Conservation (phyloP, 176 grass and related monocot species). For the Luzula sylvatica region DNA sequence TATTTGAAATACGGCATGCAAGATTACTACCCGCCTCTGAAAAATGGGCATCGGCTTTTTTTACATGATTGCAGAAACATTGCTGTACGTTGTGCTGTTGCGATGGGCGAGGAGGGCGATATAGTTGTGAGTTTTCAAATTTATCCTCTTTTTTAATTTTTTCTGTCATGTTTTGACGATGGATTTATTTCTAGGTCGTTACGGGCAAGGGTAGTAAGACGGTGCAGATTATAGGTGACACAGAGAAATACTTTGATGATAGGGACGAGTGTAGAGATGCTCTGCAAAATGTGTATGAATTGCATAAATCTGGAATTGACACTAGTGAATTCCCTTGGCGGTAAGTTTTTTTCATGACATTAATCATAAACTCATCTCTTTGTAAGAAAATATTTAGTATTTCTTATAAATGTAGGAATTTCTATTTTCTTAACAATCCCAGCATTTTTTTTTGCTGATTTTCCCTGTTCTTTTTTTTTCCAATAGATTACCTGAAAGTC, state of each 20-base stretch:
- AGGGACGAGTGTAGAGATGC: conserved; percentile 97
- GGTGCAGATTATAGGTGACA: conserved; percentile 82
- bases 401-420: conserved; percentile 1
- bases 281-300: conserved; percentile 72
- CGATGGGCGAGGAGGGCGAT: conserved; percentile 95
- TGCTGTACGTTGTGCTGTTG: conserved; percentile 79
- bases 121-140: conserved; percentile 65
- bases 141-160: not conserved
- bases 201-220: conserved; percentile 81
- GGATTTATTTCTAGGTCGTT: conserved; percentile 51
- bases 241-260: conserved; percentile 88
- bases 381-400: not conserved
- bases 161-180: not conserved
- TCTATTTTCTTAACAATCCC: not conserved
- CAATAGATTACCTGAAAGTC: conserved; percentile 81
- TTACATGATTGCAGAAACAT: conserved; percentile 87
- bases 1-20: conserved; percentile 86
- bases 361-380: too few species aligned
- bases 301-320: conserved; percentile 92
- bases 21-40: conserved; percentile 94
- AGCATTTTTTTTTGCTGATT: too few species aligned
- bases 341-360: conserved; percentile 30
- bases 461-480: conserved; percentile 14
- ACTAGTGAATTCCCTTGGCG: conserved; percentile 98
- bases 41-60: conserved; percentile 90